These are phyloP conservation scores for Solanum peruvianum DNA, from an alignment of 257 asterid genomes.

Conservation along the genomic window DNA sequence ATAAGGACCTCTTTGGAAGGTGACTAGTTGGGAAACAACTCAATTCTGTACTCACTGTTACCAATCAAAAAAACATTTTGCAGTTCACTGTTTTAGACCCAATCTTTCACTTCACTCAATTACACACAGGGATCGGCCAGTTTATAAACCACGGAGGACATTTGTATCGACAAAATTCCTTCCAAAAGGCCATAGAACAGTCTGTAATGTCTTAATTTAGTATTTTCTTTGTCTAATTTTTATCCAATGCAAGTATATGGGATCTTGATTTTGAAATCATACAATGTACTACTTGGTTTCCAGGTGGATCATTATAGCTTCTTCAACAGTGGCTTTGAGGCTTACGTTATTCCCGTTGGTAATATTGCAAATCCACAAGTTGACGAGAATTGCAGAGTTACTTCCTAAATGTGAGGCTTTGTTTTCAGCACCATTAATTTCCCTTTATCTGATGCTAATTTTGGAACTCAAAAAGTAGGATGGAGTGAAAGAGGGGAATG, in stretches of 20 bases:
- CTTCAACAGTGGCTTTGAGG: constrained; percentile 63
- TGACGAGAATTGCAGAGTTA: constrained; percentile 47
- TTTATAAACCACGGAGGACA: not conserved
- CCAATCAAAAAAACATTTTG: not conserved
- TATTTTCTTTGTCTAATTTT: not conserved
- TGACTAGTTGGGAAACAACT: not conserved
- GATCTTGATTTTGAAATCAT: not conserved
- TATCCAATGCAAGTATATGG: not conserved
- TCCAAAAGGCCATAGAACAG: not conserved
- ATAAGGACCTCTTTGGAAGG: not conserved
- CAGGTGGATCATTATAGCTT: constrained; percentile 81
- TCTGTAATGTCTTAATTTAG: not conserved
- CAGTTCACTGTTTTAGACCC: not conserved
- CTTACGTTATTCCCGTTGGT: constrained; percentile 49
- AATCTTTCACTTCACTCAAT: not conserved
- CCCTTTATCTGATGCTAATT: not conserved
- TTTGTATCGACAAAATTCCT: not conserved
- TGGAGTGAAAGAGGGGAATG: not conserved
- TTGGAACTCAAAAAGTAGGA: not conserved
- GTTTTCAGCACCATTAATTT: not conserved
- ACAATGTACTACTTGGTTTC: not conserved
- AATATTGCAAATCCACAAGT: constrained; percentile 62
- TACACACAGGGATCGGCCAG: not conserved
- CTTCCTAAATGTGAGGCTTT: constrained; percentile 66
- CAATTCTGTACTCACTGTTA: not conserved